A percentile compares a stretch with the other conserved stretches of the same genome.
These are phyloP conservation scores for Sorghum bicolor DNA, from an alignment of 176 grass and related monocot genomes.

Conservation along the genomic window Sorghum_bicolor_NCBIv3 NC_012870.2:73778501-73779000, in stretches of 20 bases:
- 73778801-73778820: too few relatives aligned
- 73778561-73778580: neutral
- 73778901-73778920: neutral
- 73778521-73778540: neutral
- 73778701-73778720: neutral
- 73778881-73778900: neutral
- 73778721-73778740: neutral
- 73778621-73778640: neutral
- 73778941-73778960: neutral
- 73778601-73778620: neutral
- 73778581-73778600: neutral
- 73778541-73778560: neutral
- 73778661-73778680: neutral
- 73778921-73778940: neutral
- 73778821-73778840: neutral
- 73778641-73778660: neutral
- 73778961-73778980: neutral
- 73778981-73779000: constrained; percentile 14
- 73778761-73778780: neutral
- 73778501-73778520: neutral
- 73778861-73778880: neutral
- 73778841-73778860: neutral
- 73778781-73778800: neutral
- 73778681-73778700: neutral
- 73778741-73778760: neutral